Evolutionary conservation across 495 filamentous ascomycete species (phyloP), one percentile per base, ranked within the genome.

Genomic region (Oleoguttula mirabilis): DNA sequence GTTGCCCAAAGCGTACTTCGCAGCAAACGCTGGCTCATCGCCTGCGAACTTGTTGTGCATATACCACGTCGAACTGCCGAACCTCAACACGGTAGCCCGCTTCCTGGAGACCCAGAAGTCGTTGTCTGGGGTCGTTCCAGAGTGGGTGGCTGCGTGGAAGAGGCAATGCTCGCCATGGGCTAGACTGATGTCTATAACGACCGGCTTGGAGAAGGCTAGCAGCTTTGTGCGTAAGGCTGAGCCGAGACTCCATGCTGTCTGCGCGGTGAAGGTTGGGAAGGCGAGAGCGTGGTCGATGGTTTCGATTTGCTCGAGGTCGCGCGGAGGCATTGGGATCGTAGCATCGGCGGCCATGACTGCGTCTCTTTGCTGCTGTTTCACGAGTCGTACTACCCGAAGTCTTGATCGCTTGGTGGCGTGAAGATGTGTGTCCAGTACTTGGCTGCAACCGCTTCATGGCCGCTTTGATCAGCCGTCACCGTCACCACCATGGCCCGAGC

Each of bases 81-180:
- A 86, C n/a, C 81, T 66, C 47, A 84, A 52, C 14, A 85, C 83
- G 1, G 79, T 80, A 43, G 70, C 74, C 31, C 68, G 67, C 62
- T 83, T 84, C 36, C 78, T 63, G 5, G 66, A 63, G 2, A 63
- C 53, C 56, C 52, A 56, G 17, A 35, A 22, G 31, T 61, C 59
- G 43, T 59, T 57, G 51, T 84, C 80, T 0, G 73, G 70, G 19
- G 64, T 51, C 0, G 75, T 76, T 25, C 79, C 77, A 7, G 67
- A 57, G 32, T 73, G 63, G 11, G 66, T 66, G 38, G 66, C 66
- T 60, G 69, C 42, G 46, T 80, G 73, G 66, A 82, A 80, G 27
- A 80, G 61, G 4, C 75, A 60, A 48, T 82, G 78, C 21, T 62
- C 60, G 35, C 58, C 62, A 50, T 73, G 25, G 27, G 70, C 64